These are phyloP conservation scores for Yarrowia bubula DNA, from an alignment of 805 yeast species.

Conservation along the genomic window DNA sequence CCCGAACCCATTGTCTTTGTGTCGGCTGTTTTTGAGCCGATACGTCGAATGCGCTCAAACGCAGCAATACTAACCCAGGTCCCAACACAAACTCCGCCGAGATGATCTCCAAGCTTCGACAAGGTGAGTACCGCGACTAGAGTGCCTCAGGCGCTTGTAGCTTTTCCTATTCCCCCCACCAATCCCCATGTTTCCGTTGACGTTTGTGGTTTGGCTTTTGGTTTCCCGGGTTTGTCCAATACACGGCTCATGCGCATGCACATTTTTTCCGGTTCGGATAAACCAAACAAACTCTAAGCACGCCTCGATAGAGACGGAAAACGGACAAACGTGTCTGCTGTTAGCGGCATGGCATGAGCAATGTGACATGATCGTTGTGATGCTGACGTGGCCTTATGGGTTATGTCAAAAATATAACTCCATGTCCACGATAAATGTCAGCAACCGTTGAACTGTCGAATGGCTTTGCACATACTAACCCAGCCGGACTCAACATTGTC, in stretches of 20 bases:
- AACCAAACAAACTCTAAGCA: constrained; percentile 20
- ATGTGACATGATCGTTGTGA: no score
- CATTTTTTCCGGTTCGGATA: constrained; percentile 26
- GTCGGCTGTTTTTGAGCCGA: background rate
- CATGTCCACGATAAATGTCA: no score
- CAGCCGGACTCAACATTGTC: constrained; percentile 93
- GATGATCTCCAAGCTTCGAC: constrained; percentile 78
- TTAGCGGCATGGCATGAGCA: no score
- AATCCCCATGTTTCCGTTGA: no score
- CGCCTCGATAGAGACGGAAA: background rate
- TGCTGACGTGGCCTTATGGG: no score
- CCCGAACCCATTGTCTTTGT: background rate
- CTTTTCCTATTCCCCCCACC: no score
- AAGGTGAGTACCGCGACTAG: constrained; percentile 39
- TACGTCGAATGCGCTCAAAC: constrained; percentile 1
- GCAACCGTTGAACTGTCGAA: background rate
- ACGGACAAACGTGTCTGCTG: no score
- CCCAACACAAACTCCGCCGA: constrained; percentile 95
- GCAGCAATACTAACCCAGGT: constrained; percentile 42
- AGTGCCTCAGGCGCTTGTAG: no score
- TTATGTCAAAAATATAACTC: no score
- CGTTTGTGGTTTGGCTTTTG: background rate
- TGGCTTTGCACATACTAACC: background rate
- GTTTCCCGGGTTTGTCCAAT: constrained; percentile 23
- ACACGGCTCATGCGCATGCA: constrained; percentile 26